phyloP scores from a whole-genome alignment of 2,329 filamentous ascomycete genomes.

The Acrocalymma vagum region DNA sequence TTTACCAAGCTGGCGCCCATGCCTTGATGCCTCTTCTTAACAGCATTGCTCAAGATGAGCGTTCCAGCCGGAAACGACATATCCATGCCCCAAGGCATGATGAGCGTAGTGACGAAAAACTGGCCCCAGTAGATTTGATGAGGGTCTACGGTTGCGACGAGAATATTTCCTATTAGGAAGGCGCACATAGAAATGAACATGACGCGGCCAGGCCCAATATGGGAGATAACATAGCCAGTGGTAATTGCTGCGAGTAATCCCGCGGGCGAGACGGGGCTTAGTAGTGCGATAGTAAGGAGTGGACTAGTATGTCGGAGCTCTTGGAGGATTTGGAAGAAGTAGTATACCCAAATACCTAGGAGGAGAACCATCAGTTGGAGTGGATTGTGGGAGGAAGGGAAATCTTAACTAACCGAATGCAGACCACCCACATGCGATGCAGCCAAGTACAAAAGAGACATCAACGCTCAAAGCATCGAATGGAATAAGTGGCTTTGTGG shows the following conservation, averaged over 20 bases:
- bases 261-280: slow-evolving; percentile 34
- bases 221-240: slow-evolving; percentile 40
- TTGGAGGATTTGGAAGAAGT: slow-evolving; percentile 40
- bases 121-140: slow-evolving; percentile 55
- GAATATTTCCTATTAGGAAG: slow-evolving; percentile 45
- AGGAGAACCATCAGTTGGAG: neutral
- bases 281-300: slow-evolving; percentile 35
- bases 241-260: slow-evolving; percentile 42
- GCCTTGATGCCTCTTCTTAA: slow-evolving; percentile 51
- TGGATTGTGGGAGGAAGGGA: no score
- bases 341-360: slow-evolving; percentile 40
- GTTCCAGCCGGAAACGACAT: slow-evolving; percentile 53
- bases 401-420: slow-evolving; percentile 34
- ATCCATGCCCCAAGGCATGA: slow-evolving; percentile 52
- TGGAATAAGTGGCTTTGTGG: slow-evolving; percentile 65
- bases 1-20: slow-evolving; percentile 51
- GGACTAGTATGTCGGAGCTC: slow-evolving; percentile 31
- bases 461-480: slow-evolving; percentile 59
- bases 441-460: slow-evolving; percentile 64
- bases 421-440: slow-evolving; percentile 56
- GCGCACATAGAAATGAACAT: slow-evolving; percentile 42
- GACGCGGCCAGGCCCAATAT: slow-evolving; percentile 35
- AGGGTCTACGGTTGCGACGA: slow-evolving; percentile 51
- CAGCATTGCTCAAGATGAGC: slow-evolving; percentile 49
- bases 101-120: slow-evolving; percentile 39